Base-by-base conservation (phyloP, 805 yeast species). In the Priceomyces medius region DNA sequence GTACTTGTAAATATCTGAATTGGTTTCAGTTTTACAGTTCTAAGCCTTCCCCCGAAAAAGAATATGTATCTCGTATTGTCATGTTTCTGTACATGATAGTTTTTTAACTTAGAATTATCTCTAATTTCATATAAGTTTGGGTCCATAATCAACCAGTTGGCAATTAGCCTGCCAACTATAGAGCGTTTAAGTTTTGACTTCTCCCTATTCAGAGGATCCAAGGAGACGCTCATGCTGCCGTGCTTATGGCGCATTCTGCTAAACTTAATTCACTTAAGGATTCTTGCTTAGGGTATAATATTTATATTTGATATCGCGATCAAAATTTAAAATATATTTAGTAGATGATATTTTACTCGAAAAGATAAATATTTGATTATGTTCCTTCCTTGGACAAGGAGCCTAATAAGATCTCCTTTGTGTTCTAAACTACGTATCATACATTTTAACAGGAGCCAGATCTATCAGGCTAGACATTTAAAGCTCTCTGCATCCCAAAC, bases 41-140 rank as follows among this genome's bases (percentile, higher is more conserved):
- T 63, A 10, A 81, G 52, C 31, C 88, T 58, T 0, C 95, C 95
- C 10, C 93, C 93, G 37, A 79, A 59, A 3, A 83, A 61, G 56
- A 76, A 85, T 2, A 77, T 47, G 42, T 71, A 69, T 42, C 68
- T 72, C 44, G 44, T 42, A 20, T 50, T 44, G 5, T 53, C 52
- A 13, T 64, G 64, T 7, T 56, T 48, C 55, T 71, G 73, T 1
- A 59, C 63, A 51, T 75, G 70, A 54, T 76, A 79, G 57, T 77
- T 76, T 42, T 50, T 58, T 29, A 41, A 37, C 24, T 42, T 39
- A 1, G 19, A 10, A 12, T 40, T 28, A 8, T 40, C 28, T 10
- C 41, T 29, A 19, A 13, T 28, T 3, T 13, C n/a, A 17, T 20
- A 24, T 8, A 46, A 33, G 19, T 51, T 44, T 14, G 65, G 65